phyloP scores from a whole-genome alignment of 192 early-diverging fungal genomes.

The Dispira parvispora region DNA sequence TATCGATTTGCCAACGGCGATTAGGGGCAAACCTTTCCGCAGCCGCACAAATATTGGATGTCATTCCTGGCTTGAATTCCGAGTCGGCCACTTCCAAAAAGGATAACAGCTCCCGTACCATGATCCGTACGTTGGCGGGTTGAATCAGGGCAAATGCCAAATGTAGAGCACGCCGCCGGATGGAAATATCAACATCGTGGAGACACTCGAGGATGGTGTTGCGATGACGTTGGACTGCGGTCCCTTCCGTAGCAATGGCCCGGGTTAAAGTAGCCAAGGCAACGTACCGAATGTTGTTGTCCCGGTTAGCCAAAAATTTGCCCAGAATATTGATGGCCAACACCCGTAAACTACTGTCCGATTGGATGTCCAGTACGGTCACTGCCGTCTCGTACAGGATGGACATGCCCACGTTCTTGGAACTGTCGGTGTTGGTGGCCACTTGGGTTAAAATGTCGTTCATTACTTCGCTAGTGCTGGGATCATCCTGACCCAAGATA shows the following conservation, averaged over 20 bases:
- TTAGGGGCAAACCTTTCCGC: constrained; percentile 89
- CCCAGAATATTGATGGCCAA: constrained; percentile 97
- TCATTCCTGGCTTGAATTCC: constrained; percentile 83
- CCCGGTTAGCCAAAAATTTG: constrained; percentile 81
- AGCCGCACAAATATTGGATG: constrained; percentile 76
- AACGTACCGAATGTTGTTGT: constrained; percentile 98
- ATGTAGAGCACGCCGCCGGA: constrained; percentile 89
- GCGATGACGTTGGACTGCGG: constrained; percentile 93
- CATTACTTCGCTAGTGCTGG: constrained; percentile 72
- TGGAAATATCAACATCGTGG: constrained; percentile 87
- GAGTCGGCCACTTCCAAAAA: constrained; percentile 83
- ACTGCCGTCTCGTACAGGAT: constrained; percentile 95
- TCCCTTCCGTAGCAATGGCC: constrained; percentile 73
- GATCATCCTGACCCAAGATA: constrained; percentile 67
- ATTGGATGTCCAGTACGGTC: constrained; percentile 91
- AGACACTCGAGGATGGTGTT: constrained; percentile 93
- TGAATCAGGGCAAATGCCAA: constrained; percentile 93
- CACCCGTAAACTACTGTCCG: constrained; percentile 76
- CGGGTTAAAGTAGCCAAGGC: constrained; percentile 94
- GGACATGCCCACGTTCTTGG: constrained; percentile 94
- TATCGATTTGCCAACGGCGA: constrained; percentile 95
- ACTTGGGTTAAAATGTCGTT: constrained; percentile 97
- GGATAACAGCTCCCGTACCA: constrained; percentile 82
- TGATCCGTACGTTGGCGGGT: constrained; percentile 74
- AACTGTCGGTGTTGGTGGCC: constrained; percentile 82